Base-by-base conservation (phyloP, 805 yeast genomes). In the Yueomyces sp. region DNA sequence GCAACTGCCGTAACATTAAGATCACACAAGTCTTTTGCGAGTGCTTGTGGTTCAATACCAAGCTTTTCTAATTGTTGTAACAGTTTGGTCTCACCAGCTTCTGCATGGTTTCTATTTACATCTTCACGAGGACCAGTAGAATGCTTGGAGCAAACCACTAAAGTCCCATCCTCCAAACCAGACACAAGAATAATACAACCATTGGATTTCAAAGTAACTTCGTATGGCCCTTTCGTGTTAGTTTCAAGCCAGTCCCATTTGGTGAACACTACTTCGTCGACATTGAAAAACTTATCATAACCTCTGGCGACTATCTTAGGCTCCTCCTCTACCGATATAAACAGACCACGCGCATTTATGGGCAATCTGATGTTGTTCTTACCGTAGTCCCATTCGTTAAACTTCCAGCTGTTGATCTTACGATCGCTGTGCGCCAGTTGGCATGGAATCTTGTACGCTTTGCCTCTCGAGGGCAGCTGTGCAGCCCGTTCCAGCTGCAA, bases 251-350 rank as follows among this genome's bases (percentile, higher is more conserved):
- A 54, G 0, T 61, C 63, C 67, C 77, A 69, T 46, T 67, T 71
- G 0, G 94, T 81, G 4, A 49, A 49, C 0, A 63, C 49, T 2
- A 73, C 69, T 58, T 92, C 98, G 48, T 69, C 74, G 3, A 86
- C 67, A 56, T 84, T 90, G 72, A 86, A 92, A 62, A 92, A 92
- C 63, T 92, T 92, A 62, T 92, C 92, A 59, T 92, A 92, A 0
- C 99, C 98, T 51, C 99, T 67, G 2, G 80, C 78, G 2, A 77
- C 77, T 27, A 92, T 81, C 31, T 48, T 52, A 5, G 64, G 63
- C 1, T 47, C 52, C 1, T 52, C 50, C 12, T 63, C 64, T 5
- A 66, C 64, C 9, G 62, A 59, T 4, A 64, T 82, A 60, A 90
- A 90, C 12, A 90, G 59, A 0, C 98, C 98, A 44, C 98, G 70